Base-by-base conservation (phyloP, 78 protist species). In the Dictyostelium firmibasis region DNA sequence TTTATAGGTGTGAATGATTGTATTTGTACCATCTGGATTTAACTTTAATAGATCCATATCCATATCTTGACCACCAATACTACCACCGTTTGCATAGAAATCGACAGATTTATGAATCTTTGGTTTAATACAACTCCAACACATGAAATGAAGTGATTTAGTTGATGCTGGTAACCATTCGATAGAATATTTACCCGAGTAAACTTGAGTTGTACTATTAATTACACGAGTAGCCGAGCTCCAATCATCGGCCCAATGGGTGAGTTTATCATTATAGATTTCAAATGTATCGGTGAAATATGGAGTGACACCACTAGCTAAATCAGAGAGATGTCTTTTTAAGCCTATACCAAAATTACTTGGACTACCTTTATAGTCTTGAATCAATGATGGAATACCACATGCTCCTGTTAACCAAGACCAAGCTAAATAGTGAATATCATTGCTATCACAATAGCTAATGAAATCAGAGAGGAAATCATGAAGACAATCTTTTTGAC, bases 181-280 rank as follows among this genome's bases (percentile, higher is more conserved):
- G 60, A 89, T 81, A 11, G 94, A 78, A 25, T 70, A 81, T 33
- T 44, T 31, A 50, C 76, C 72, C 1, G 36, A 38, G 47, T 81
- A 35, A 16, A 43, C 44, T 53, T 43, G 83, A 6, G 4, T 9
- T 1, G 88, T 81, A 41, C 25, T 14, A 50, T 78, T 81, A 1
- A 43, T 0, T 1, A 29, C 14, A n/a, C 29, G 70, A 0, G 33
- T 41, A 3, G 74, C 94, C 2, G 70, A 31, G 2, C 81, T 62
- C 94, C 94, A 89, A 70, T 89, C 82, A 41, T 78, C 86, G 27
- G 44, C 87, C 94, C 94, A 89, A 81, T 89, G 94, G 0, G 94
- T 89, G 4, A 67, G 1, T 35, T 89, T 89, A 50, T 89, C 94
- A 31, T 89, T 81, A n/a, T 25, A 89, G 4, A 89, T 89, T 10